Percentiles rank a stretch among this genome's conserved stretches.
Conservation (phyloP, 495 filamentous ascomycete genomes). For the Bacidia gigantensis region DNA sequence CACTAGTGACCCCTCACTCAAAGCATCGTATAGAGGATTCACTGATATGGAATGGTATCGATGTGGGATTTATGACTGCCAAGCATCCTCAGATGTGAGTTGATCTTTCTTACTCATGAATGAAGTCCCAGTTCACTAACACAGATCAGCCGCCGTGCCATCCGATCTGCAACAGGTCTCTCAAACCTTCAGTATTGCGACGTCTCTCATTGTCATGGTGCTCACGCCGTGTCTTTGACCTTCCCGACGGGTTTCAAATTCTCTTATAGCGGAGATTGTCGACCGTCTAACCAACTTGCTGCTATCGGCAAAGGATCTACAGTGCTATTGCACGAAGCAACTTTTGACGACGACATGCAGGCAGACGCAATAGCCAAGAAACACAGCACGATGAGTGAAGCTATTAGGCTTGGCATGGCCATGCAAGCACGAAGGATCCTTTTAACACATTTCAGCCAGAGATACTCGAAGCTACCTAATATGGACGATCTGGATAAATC, state of each 20-base stretch:
- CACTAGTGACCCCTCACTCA: constrained; percentile 23
- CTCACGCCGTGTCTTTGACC: constrained; percentile 61
- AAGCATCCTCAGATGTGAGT: constrained; percentile 11
- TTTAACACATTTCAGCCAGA: constrained; percentile 87
- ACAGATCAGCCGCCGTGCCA: constrained; percentile 8
- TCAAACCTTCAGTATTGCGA: constrained; percentile 34
- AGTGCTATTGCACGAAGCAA: constrained; percentile 86
- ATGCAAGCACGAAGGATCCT: constrained; percentile 69
- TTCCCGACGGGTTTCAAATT: constrained; percentile 72
- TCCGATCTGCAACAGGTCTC: constrained; percentile 31
- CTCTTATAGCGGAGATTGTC: constrained; percentile 85
- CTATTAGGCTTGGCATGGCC: constrained; percentile 54
- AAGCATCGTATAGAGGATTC: neutral
- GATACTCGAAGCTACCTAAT: constrained; percentile 76
- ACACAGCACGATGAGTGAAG: constrained; percentile 76
- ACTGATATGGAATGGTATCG: constrained; percentile 12
- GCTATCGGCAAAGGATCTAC: constrained; percentile 59
- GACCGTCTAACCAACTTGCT: constrained; percentile 58
- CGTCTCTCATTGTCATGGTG: constrained; percentile 68
- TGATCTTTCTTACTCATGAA: neutral
- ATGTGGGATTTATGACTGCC: constrained; percentile 12
- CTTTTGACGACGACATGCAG: constrained; percentile 72
- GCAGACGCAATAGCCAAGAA: constrained; percentile 77
- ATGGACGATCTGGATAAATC: constrained; percentile 25
- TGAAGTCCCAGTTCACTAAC: neutral